Conservation (phyloP, 768 basidiomycete species). For the Ephemerocybe angulata region DNA sequence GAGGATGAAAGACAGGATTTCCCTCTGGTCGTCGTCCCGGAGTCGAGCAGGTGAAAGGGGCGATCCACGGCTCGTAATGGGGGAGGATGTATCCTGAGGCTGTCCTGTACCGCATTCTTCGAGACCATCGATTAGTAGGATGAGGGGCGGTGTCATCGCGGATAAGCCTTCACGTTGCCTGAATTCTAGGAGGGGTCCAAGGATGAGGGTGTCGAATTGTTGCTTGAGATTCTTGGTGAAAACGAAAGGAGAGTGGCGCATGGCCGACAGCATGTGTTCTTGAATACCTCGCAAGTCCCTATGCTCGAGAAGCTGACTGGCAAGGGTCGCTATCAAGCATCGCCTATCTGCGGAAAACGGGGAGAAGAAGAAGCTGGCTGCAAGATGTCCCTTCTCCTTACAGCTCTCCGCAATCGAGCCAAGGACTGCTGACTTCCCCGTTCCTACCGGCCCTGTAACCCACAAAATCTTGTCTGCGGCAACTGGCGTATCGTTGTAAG, state of each 20-base stretch:
- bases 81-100: not conserved
- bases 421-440: not conserved
- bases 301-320: not conserved
- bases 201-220: not conserved
- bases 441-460: not conserved
- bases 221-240: not conserved
- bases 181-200: not conserved
- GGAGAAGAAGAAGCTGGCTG: not conserved
- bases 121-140: not conserved
- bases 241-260: not conserved
- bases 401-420: not conserved
- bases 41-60: no score
- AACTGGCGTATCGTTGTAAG: not conserved
- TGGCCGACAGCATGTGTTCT: not conserved
- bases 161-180: not conserved
- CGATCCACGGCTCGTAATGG: no score
- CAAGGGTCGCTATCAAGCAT: not conserved
- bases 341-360: not conserved
- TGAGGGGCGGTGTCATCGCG: not conserved
- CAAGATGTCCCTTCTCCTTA: not conserved
- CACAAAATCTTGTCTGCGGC: not conserved
- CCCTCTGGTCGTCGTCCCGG: not conserved
- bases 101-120: not conserved
- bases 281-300: not conserved
- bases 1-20: constrained; percentile 4